Evolutionary conservation across 352 stramenopile genomes (phyloP), one percentile per base, ranked within the genome.

Genomic region (Phytophthora sojae): DNA sequence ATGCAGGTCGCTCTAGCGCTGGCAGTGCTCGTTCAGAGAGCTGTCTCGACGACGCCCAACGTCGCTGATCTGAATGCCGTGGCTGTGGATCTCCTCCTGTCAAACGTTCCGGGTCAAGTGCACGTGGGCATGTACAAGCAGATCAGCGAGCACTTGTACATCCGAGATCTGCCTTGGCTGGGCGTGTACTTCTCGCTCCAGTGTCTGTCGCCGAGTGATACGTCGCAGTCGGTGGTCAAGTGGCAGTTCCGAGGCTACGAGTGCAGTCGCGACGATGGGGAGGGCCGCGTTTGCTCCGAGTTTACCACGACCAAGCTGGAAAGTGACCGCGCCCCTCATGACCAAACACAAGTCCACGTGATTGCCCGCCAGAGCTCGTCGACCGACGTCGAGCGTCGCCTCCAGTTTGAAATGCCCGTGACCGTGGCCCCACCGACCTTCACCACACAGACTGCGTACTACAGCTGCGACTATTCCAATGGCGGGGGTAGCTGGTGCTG

Each of bases 231-330:
- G 3, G 25, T 52, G 19, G 52, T 54, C 52, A 57, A 55, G 19
- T 90, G 82, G 82, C 35, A 64, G n/a, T 72, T 90, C n/a, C 62
- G 71, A 17, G 82, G 79, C 12, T 88, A 76, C 59, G 45, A 83
- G 44, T 90, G 82, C 39, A 73, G 60, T 42, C n/a, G 47, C 35
- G 42, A 55, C 0, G 23, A 26, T 11, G 32, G 21, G 21, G 42
- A 61, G 11, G 26, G 32, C 9, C 69, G 71, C 26, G 57, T 70
- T 14, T 90, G 82, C 53, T 45, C 58, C 25, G 37, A 69, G 51
- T 73, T 85, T 65, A 57, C 60, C n/a, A 37, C 61, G 5, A 42
- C 71, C 39, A 77, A 70, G 29, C 68, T 84, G 23, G 61, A 69
- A 63, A 80, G 73, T 35, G 59, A 79, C 50, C 42, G 37, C 12